phyloP scores from a whole-genome alignment of 2,329 filamentous ascomycete genomes.

The Cytospora piceae region DNA sequence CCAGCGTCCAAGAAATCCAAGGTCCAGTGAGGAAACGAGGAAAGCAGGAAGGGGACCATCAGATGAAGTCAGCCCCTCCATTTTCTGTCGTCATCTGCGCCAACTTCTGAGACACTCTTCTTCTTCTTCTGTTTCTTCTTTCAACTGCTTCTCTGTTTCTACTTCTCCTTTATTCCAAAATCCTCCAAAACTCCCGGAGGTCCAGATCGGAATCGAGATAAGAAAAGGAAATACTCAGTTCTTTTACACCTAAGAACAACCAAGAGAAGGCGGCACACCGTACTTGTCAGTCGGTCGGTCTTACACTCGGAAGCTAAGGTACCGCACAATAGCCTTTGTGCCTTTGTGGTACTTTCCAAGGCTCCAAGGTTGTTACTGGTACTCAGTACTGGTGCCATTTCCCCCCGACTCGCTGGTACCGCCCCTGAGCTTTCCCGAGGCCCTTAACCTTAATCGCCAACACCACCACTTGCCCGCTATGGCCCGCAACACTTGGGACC shows the following conservation, averaged over 20 bases:
- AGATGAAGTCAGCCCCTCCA: constrained; percentile 27
- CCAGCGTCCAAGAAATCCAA: neutral
- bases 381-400: constrained; percentile 2
- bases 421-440: constrained; percentile 15
- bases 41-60: neutral
- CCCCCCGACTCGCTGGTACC: constrained; percentile 16
- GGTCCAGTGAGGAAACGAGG: constrained; percentile 15
- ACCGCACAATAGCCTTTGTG: neutral
- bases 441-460: constrained; percentile 6
- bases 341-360: neutral
- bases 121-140: neutral
- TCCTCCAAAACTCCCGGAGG: neutral
- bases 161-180: neutral
- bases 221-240: neutral
- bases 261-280: neutral
- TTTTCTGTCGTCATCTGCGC: constrained; percentile 31
- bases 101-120: constrained; percentile 24
- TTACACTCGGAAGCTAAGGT: neutral
- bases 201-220: neutral
- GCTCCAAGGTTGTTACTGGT: neutral
- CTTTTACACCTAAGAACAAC: neutral
- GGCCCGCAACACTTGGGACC: constrained; percentile 51
- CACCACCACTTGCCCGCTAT: constrained; percentile 12
- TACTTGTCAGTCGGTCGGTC: no score
- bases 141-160: no score